phyloP scores from a whole-genome alignment of 306 rosid genomes.

The Trifolium fragiferum region DNA sequence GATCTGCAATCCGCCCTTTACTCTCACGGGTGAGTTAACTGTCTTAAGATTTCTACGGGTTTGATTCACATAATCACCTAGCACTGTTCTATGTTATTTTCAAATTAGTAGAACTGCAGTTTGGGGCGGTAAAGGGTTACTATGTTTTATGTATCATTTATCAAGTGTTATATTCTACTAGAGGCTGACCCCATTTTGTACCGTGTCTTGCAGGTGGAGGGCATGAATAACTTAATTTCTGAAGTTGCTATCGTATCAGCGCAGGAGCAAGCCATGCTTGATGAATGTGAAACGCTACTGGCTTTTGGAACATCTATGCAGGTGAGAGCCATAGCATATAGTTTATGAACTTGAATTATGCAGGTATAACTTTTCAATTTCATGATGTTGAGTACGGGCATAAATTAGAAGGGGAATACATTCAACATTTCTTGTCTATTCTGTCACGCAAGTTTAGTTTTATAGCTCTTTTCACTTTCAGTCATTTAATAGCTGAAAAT shows the following conservation, averaged over 20 bases:
- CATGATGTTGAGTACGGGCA: constrained; percentile 20
- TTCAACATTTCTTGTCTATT: constrained; percentile 7
- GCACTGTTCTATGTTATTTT: constrained; percentile 35
- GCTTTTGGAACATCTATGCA: constrained; percentile 80
- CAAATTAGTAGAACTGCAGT: constrained; percentile 19
- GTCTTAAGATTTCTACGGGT: constrained; percentile 30
- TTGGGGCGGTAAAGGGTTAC: constrained; percentile 16
- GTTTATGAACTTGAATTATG: constrained; percentile 35
- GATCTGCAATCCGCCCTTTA: constrained; percentile 75
- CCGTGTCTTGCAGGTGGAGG: constrained; percentile 64
- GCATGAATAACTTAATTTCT: constrained; percentile 69
- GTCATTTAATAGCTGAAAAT: neutral
- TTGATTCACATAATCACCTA: constrained; percentile 23
- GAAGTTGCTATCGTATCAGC: constrained; percentile 82
- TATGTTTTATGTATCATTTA: neutral
- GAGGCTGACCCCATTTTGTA: constrained; percentile 34
- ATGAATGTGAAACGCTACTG: constrained; percentile 74
- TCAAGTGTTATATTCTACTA: constrained; percentile 30
- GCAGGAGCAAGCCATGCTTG: constrained; percentile 86
- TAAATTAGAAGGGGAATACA: constrained; percentile 20
- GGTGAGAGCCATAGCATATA: constrained; percentile 55
- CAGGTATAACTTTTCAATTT: neutral
- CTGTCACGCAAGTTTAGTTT: constrained; percentile 3
- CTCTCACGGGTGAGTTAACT: constrained; percentile 71
- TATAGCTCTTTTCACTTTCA: constrained; percentile 3